These are phyloP conservation scores for Beauveria varroae DNA, from an alignment of 2,329 filamentous ascomycete species.

Conservation along the genomic window DNA sequence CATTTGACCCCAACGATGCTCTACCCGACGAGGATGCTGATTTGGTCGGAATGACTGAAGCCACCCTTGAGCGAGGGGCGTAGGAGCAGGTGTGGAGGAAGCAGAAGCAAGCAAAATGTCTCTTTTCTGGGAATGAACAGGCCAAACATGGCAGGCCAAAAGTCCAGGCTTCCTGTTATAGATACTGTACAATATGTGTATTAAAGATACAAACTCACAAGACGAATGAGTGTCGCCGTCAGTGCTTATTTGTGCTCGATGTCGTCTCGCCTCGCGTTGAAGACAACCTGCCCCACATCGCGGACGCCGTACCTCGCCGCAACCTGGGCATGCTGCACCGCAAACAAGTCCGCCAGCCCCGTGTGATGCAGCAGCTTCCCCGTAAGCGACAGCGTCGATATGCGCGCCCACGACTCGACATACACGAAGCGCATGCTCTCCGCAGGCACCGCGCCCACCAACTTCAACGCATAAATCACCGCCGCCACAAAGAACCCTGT, in stretches of 20 bases:
- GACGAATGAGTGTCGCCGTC: neutral
- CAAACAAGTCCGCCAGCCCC: conserved; percentile 64
- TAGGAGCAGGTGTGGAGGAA: neutral
- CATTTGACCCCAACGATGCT: conserved; percentile 35
- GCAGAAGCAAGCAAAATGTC: neutral
- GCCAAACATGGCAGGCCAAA: neutral
- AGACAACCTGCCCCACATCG: conserved; percentile 33
- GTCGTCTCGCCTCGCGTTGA: conserved; percentile 26
- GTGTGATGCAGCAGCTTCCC: conserved; percentile 63
- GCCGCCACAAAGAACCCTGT: conserved; percentile 71
- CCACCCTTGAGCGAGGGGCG: neutral
- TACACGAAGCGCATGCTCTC: conserved; percentile 68
- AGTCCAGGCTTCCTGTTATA: neutral
- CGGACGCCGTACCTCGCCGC: conserved; percentile 36
- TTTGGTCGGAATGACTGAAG: conserved; percentile 14
- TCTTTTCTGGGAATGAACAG: neutral
- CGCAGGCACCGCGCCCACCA: conserved; percentile 36
- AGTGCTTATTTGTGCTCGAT: neutral
- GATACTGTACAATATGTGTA: conserved; percentile 17
- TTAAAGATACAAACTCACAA: conserved; percentile 9
- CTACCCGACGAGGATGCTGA: conserved; percentile 17
- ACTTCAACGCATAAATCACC: conserved; percentile 40
- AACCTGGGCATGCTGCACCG: conserved; percentile 73
- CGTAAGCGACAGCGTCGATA: conserved; percentile 74
- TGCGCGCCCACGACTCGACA: conserved; percentile 87